These are phyloP conservation scores for Eimeria zaria DNA, from an alignment of 169 alveolate species.

Conservation along the genomic window DNA sequence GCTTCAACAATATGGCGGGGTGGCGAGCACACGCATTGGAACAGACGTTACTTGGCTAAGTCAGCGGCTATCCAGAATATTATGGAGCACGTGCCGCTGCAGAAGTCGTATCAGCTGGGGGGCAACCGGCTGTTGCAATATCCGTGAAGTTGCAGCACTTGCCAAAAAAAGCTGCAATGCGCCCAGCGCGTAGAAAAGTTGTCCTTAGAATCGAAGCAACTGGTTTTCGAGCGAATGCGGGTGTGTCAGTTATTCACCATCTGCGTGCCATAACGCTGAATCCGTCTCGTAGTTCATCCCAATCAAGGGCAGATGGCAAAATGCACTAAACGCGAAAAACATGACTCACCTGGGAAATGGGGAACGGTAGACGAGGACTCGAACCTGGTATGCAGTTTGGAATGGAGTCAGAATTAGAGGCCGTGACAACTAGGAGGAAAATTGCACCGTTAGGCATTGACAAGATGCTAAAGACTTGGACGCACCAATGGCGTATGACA, in stretches of 20 bases:
- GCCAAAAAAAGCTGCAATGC: background rate
- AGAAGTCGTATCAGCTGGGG: constrained; percentile 8
- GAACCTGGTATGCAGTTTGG: background rate
- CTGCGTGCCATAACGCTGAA: background rate
- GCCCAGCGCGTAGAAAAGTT: background rate
- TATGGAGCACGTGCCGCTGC: background rate
- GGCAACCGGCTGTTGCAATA: background rate
- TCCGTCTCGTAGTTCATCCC: background rate
- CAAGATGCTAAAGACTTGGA: too few relatives aligned
- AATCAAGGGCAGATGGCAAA: background rate
- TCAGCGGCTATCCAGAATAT: background rate
- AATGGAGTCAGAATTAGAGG: background rate
- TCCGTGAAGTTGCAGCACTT: background rate
- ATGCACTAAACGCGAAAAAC: background rate
- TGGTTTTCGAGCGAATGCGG: background rate
- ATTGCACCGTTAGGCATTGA: too few relatives aligned
- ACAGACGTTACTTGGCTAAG: background rate
- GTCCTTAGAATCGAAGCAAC: too few relatives aligned
- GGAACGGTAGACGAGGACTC: background rate
- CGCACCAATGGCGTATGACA: too few relatives aligned
- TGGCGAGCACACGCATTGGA: background rate
- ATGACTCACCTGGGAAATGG: background rate
- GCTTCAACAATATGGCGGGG: background rate
- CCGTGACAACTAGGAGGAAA: too few relatives aligned
- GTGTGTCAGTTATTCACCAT: background rate